Conservation (phyloP, 2,329 filamentous ascomycete genomes). For the Xylariales sp. region DNA sequence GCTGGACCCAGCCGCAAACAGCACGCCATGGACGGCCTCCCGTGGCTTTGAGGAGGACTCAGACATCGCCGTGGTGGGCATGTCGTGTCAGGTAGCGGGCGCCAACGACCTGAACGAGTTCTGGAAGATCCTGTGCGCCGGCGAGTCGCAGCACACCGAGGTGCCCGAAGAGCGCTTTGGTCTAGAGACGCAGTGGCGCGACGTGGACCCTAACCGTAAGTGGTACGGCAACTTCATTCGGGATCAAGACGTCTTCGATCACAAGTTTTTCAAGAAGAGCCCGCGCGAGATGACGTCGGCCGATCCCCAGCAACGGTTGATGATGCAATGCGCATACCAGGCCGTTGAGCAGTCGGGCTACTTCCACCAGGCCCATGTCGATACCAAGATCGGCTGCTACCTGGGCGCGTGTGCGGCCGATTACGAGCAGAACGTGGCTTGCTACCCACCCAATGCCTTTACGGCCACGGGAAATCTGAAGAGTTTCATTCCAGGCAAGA, state of each 20-base stretch:
- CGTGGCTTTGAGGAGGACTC: neutral
- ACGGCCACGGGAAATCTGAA: conserved; percentile 20
- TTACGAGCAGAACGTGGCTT: conserved; percentile 36
- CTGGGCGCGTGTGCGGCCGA: conserved; percentile 31
- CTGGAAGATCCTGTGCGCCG: conserved; percentile 1
- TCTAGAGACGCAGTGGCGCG: neutral
- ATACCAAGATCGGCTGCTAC: conserved; percentile 30
- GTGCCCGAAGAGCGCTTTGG: conserved; percentile 1
- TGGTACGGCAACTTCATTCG: conserved; percentile 23
- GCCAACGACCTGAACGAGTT: neutral
- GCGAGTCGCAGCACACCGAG: conserved; percentile 1
- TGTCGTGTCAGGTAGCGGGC: neutral
- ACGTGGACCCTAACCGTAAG: conserved; percentile 11
- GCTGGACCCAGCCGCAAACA: too few relatives aligned
- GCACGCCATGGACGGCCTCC: too few relatives aligned
- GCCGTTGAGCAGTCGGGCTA: conserved; percentile 25
- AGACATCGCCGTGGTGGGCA: conserved; percentile 4
- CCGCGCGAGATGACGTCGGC: conserved; percentile 13
- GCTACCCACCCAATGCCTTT: conserved; percentile 31
- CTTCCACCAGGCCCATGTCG: conserved; percentile 10
- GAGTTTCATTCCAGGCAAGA: conserved; percentile 18
- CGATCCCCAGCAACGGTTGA: conserved; percentile 16
- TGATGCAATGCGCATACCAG: conserved; percentile 19
- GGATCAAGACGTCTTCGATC: conserved; percentile 21
- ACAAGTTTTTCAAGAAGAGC: conserved; percentile 21